A percentile compares a stretch with the other conserved stretches of the same genome.
These are phyloP conservation scores for Phylloboletellus chloephorus DNA, from an alignment of 1,284 basidiomycete species.

Conservation along the genomic window DNA sequence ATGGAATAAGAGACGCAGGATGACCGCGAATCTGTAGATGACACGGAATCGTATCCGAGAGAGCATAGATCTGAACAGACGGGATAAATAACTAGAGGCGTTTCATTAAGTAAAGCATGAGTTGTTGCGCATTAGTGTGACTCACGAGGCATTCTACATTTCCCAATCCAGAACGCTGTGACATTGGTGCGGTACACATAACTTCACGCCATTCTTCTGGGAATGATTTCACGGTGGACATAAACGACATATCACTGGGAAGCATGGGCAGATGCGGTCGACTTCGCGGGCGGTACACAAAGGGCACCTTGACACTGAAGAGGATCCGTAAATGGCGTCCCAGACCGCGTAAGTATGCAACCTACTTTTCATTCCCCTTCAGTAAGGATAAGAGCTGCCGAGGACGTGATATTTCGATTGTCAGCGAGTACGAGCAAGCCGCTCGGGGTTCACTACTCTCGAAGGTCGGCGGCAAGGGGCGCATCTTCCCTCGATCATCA, in stretches of 20 bases:
- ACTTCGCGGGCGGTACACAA: constrained; percentile 24
- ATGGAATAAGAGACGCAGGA: constrained; percentile 24
- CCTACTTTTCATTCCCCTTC: constrained; percentile 21
- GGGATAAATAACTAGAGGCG: constrained; percentile 27
- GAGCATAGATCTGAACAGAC: constrained; percentile 21
- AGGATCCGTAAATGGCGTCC: background rate
- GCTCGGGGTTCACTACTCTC: constrained; percentile 10
- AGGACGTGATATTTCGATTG: constrained; percentile 20
- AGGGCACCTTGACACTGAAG: constrained; percentile 22
- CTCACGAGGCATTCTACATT: constrained; percentile 28
- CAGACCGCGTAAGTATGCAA: background rate
- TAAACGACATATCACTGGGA: constrained; percentile 21
- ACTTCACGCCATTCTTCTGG: constrained; percentile 32
- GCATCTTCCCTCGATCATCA: constrained; percentile 16
- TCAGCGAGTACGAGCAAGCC: constrained; percentile 26
- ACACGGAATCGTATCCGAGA: constrained; percentile 31
- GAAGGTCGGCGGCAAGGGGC: constrained; percentile 25
- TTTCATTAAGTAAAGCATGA: background rate
- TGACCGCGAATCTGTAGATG: constrained; percentile 30
- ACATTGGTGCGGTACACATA: constrained; percentile 21
- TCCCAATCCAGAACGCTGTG: constrained; percentile 21
- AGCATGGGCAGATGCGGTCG: constrained; percentile 27
- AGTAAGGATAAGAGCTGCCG: constrained; percentile 20
- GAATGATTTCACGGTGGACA: constrained; percentile 29
- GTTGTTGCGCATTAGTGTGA: background rate